Conservation (phyloP, 768 basidiomycete species). For the Trametes maxima region DNA sequence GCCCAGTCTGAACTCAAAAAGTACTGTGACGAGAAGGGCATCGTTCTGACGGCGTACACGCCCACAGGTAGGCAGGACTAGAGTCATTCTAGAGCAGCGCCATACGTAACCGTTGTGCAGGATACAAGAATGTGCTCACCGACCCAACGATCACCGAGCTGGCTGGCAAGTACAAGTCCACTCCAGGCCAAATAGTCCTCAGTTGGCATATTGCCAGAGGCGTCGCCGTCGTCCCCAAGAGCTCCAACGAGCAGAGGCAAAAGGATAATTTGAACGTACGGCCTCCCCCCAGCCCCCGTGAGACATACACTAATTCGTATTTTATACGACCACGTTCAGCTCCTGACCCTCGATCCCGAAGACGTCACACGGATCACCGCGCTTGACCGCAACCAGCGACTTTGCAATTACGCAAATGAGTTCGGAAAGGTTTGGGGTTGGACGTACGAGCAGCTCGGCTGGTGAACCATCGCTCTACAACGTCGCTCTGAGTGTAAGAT, state of each 20-base stretch:
- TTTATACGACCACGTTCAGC: constrained; percentile 17
- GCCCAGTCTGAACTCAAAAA: constrained; percentile 48
- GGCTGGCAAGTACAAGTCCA: constrained; percentile 49
- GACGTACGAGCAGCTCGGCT: constrained; percentile 43
- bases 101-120: constrained; percentile 26
- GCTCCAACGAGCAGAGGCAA: constrained; percentile 47
- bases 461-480: constrained; percentile 29
- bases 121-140: constrained; percentile 45
- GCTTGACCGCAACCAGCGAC: constrained; percentile 37
- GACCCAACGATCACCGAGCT: constrained; percentile 49
- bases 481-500: neutral
- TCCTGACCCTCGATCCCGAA: constrained; percentile 35
- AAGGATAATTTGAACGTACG: constrained; percentile 51
- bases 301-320: neutral
- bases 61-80: constrained; percentile 41
- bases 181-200: constrained; percentile 50
- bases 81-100: neutral
- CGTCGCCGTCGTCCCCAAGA: constrained; percentile 50
- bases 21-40: constrained; percentile 52
- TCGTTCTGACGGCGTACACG: constrained; percentile 51
- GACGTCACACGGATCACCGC: constrained; percentile 38
- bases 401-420: constrained; percentile 37
- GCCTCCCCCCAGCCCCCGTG: constrained; percentile 10
- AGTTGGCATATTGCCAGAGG: constrained; percentile 55
- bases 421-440: constrained; percentile 39